These are phyloP conservation scores for Auricularia heimuer DNA, from an alignment of 768 basidiomycete genomes.

Conservation along the genomic window DNA sequence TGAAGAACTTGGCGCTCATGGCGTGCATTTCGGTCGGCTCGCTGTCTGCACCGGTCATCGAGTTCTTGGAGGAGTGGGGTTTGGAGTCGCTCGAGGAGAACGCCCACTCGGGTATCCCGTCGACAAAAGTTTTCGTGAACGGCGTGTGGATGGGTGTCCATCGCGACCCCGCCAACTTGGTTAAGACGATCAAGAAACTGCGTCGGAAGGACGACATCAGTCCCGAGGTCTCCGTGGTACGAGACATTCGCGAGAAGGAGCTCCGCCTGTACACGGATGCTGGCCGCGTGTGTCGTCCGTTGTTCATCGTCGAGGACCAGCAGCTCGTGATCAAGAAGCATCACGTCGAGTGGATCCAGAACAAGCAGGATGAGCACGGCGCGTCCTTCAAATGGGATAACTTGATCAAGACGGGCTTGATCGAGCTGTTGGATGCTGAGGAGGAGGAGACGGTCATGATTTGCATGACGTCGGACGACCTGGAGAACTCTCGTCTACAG, in stretches of 20 bases:
- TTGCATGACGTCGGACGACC: slow-evolving; percentile 94
- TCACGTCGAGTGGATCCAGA: slow-evolving; percentile 65
- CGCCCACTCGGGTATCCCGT: slow-evolving; percentile 68
- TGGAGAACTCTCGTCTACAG: slow-evolving; percentile 72
- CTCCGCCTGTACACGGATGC: slow-evolving; percentile 92
- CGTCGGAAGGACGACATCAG: slow-evolving; percentile 91
- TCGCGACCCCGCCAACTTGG: slow-evolving; percentile 84
- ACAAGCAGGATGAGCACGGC: slow-evolving; percentile 34
- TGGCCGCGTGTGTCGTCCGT: slow-evolving; percentile 90
- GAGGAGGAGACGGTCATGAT: slow-evolving; percentile 99
- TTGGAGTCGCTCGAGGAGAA: slow-evolving; percentile 92
- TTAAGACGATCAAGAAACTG: slow-evolving; percentile 86
- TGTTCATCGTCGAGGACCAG: slow-evolving; percentile 94
- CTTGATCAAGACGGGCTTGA: slow-evolving; percentile 75
- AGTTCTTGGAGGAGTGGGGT: slow-evolving; percentile 98
- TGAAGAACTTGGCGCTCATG: slow-evolving; percentile 98
- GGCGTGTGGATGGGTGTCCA: slow-evolving; percentile 99
- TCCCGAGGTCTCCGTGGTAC: slow-evolving; percentile 92
- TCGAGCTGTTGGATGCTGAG: slow-evolving; percentile 94
- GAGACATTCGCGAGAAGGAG: slow-evolving; percentile 94
- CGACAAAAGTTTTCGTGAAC: slow-evolving; percentile 97
- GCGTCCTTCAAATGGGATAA: slow-evolving; percentile 67
- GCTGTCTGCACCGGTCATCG: slow-evolving; percentile 89
- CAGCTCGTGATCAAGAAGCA: slow-evolving; percentile 75
- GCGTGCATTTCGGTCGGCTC: slow-evolving; percentile 97